Percentiles rank a stretch among this genome's conserved stretches.
Conservation (phyloP, 257 asterid species). For the Perilla frutescens region DNA sequence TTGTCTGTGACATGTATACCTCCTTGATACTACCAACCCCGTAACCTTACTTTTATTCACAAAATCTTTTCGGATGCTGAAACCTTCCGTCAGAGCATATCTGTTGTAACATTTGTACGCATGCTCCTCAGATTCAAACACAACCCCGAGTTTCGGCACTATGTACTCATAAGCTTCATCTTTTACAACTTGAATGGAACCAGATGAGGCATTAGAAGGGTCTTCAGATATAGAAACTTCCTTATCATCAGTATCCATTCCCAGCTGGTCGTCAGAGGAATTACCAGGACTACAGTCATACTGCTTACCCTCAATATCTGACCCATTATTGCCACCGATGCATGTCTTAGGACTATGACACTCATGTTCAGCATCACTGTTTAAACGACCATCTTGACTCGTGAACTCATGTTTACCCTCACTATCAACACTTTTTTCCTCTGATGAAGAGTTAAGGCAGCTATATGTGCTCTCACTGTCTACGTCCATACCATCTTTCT, state of each 20-base stretch:
- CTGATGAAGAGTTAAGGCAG: slow-evolving; percentile 53
- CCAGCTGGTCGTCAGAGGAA: slow-evolving; percentile 40
- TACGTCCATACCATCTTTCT: slow-evolving; percentile 43
- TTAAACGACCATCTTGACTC: slow-evolving; percentile 41
- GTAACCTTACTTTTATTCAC: slow-evolving; percentile 62
- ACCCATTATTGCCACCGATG: slow-evolving; percentile 31
- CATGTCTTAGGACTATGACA: slow-evolving; percentile 22
- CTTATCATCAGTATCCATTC: slow-evolving; percentile 34
- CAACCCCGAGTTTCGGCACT: slow-evolving; percentile 62
- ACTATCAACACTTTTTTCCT: slow-evolving; percentile 37
- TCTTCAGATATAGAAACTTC: slow-evolving; percentile 39
- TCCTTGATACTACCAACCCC: slow-evolving; percentile 62
- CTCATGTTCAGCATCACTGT: slow-evolving; percentile 35
- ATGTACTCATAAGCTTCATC: slow-evolving; percentile 42
- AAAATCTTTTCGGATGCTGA: slow-evolving; percentile 69
- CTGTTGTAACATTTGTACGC: slow-evolving; percentile 62
- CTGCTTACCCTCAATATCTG: slow-evolving; percentile 24
- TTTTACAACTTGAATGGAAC: slow-evolving; percentile 38
- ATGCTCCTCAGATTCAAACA: slow-evolving; percentile 61
- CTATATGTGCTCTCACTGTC: slow-evolving; percentile 64
- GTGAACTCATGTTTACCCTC: slow-evolving; percentile 43
- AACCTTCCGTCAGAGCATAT: slow-evolving; percentile 65
- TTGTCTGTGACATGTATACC: slow-evolving; percentile 73
- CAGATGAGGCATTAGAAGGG: slow-evolving; percentile 42
- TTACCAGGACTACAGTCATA: slow-evolving; percentile 31